These are phyloP conservation scores for Knufia fluminis DNA, from an alignment of 2,329 filamentous ascomycete genomes.

Conservation along the genomic window DNA sequence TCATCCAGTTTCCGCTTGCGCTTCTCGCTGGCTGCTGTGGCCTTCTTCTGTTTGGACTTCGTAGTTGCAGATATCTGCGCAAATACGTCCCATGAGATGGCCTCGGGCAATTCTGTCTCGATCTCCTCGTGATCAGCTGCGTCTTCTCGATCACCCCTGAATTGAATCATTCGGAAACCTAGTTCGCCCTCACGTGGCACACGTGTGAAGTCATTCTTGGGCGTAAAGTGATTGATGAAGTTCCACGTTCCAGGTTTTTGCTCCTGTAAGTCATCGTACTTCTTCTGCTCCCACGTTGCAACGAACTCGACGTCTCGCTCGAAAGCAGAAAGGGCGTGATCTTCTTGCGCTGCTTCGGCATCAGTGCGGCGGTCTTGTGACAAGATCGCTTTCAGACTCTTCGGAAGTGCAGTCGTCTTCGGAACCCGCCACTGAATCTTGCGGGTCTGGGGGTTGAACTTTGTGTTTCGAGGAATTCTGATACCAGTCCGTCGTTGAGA, in stretches of 20 bases:
- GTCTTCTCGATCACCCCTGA: constrained; percentile 9
- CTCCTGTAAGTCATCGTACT: neutral
- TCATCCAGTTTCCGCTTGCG: constrained; percentile 3
- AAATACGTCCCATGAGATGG: constrained; percentile 15
- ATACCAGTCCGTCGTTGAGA: constrained; percentile 9
- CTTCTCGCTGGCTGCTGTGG: neutral
- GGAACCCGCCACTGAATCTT: neutral
- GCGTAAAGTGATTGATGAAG: constrained; percentile 20
- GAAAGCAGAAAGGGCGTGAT: neutral
- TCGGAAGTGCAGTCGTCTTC: constrained; percentile 3
- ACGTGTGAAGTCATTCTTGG: constrained; percentile 10
- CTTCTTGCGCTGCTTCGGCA: neutral
- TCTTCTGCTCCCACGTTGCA: constrained; percentile 7
- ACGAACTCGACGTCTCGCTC: constrained; percentile 6
- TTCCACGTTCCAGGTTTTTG: constrained; percentile 7
- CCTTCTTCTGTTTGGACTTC: constrained; percentile 4
- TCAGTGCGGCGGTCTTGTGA: constrained; percentile 3
- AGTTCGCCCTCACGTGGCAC: constrained; percentile 4
- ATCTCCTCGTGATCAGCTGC: constrained; percentile 1
- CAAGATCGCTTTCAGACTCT: constrained; percentile 7
- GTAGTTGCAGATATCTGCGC: constrained; percentile 6
- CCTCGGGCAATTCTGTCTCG: constrained; percentile 12
- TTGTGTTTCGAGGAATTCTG: constrained; percentile 16
- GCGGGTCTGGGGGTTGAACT: neutral
- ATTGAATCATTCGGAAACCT: constrained; percentile 9